Evolutionary conservation across 1,284 basidiomycete genomes (phyloP), one percentile per base, ranked within the genome.

Genomic region (Ceratobasidium sp.): DNA sequence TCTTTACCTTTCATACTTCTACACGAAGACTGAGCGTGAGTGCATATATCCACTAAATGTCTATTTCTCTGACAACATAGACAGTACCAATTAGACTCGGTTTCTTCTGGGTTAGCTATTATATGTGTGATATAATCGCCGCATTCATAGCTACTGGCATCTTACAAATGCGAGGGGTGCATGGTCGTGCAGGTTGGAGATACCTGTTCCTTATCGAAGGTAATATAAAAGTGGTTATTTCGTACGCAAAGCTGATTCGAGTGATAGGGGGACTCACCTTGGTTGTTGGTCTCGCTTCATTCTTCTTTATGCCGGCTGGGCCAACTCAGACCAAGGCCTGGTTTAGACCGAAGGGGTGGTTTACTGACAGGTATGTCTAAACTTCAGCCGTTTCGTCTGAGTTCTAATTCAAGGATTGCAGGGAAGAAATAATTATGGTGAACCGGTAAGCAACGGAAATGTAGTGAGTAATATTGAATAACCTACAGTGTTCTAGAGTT

Each of bases 321-420:
- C 89, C 90, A 0, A 90, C 89, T 0, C 88, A 90, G 77, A 91
- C 89, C 0, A 89, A 86, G 76, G 80, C 86, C 0, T 88, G 88
- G 87, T 91, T 86, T 81, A 80, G 89, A 30, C 87, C 87, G 0
- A 88, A 88, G 44, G 90, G 90, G 0, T 93, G 91, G 89, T 92
- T 93, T 79, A 87, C 83, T 5, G 84, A 77, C 63, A 84, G 81
- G 79, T 80, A 49, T 18, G 77, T 23, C 18, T 21, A 23, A 38
- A 59, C 35, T 41, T 23, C n/a, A 38, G 35, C 7, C n/a, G 6
- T 38, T 5, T 11, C 35, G 18, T 46, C 18, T 30, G 14, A 11
- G 16, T 32, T 7, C 59, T n/a, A 74, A 78, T 30, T 75, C 21
- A 30, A 18, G n/a, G 26, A 57, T 35, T 54, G 28, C 43, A 50